These are phyloP conservation scores for Tulasnella sp. DNA, from an alignment of 768 basidiomycete genomes.

Conservation along the genomic window DNA sequence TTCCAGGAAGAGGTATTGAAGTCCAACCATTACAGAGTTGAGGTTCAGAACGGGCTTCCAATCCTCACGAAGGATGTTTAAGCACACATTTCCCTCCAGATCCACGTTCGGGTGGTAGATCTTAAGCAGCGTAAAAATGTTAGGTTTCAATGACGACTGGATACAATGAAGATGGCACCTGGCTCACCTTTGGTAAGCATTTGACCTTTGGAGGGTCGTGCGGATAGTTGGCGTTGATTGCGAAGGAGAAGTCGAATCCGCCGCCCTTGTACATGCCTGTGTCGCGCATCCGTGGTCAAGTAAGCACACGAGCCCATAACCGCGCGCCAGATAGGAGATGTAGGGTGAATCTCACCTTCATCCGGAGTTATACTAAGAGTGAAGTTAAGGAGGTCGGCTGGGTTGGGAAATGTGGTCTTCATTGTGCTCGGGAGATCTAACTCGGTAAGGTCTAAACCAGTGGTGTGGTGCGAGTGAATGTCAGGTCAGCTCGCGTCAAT, in stretches of 20 bases:
- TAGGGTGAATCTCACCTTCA: slow-evolving; percentile 53
- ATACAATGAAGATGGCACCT: background rate
- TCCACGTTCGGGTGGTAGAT: slow-evolving; percentile 99
- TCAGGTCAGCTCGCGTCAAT: background rate
- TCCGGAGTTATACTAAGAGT: slow-evolving; percentile 91
- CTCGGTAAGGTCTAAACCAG: slow-evolving; percentile 77
- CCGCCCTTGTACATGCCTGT: slow-evolving; percentile 99
- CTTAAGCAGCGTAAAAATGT: slow-evolving; percentile 40
- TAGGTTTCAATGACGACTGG: background rate
- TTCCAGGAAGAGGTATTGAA: slow-evolving; percentile 97
- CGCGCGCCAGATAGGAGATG: background rate
- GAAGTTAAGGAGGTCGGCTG: slow-evolving; percentile 92
- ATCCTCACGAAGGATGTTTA: slow-evolving; percentile 97
- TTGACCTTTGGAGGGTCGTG: slow-evolving; percentile 99
- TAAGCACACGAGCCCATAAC: too few species aligned
- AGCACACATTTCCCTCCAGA: slow-evolving; percentile 93
- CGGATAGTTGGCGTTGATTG: slow-evolving; percentile 95
- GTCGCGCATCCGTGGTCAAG: background rate
- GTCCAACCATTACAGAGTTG: slow-evolving; percentile 95
- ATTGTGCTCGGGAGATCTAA: slow-evolving; percentile 92
- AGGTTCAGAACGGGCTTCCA: slow-evolving; percentile 99
- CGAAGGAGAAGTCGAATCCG: slow-evolving; percentile 85
- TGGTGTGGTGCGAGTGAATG: background rate
- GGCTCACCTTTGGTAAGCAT: slow-evolving; percentile 79
- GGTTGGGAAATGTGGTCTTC: slow-evolving; percentile 90